Base-by-base conservation (phyloP, 2,329 filamentous ascomycete genomes). In the Monosporascus sp. region DNA sequence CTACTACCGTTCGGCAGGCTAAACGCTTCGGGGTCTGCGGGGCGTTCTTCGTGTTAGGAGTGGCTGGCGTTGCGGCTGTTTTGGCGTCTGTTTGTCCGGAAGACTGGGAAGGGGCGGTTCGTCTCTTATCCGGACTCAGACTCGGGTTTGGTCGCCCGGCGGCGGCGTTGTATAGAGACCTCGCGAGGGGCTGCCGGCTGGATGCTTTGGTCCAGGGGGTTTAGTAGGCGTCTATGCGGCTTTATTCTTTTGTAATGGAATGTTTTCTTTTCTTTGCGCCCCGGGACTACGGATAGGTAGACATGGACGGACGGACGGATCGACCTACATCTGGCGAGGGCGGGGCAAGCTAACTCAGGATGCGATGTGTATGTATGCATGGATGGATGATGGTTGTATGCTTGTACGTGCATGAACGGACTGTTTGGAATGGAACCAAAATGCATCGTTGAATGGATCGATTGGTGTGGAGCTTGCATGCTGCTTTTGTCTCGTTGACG, bases 11-110 rank as follows among this genome's bases (percentile, higher is more conserved):
- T 18, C 39, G 39, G 18, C 22, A 22, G 9, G 17, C 4, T 8
- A 52, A 54, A 51, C 25, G 35, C 49, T 50, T 50, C 53, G 41
- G 48, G 44, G 50, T 53, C 52, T 50, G 47, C 60, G 43, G 53
- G 49, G 54, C 48, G 54, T 48, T 22, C 47, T 58, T 57, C 57
- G 58, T 60, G 54, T 49, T 53, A 57, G 60, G 52, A 57, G 46
- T 48, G 49, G 50, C 48, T 49, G 52, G 50, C 53, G 52, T 54
- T 55, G 39, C 50, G 53, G 55, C 50, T 57, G 51, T 31, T 51
- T 62, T 56, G 56, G 60, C 51, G 53, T 51, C 52, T 54, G 56
- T 51, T 55, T 46, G 11, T 17, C 17, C 22, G 43, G n/a, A 35
- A 35, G 9, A 14, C 31, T 11, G 22, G 11, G 7, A 18, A 15